These are phyloP conservation scores for Leccinum uliginosum DNA, from an alignment of 768 basidiomycete species.

Conservation along the genomic window DNA sequence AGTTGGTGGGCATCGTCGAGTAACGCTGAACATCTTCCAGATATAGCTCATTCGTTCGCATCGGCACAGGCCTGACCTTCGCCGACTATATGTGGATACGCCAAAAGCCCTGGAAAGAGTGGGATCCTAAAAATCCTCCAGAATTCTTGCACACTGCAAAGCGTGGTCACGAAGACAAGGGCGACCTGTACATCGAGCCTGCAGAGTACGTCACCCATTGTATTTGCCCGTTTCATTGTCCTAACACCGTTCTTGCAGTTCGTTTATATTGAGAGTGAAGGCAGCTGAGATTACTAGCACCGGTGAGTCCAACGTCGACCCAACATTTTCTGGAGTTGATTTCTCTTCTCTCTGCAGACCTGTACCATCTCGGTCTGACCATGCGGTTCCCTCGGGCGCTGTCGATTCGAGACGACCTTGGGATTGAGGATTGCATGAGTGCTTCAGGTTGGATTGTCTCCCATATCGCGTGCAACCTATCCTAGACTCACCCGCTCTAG, in stretches of 20 bases:
- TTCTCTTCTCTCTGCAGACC: constrained; percentile 42
- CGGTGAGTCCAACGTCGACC: constrained; percentile 41
- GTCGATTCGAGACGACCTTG: constrained; percentile 74
- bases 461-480: not conserved
- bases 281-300: constrained; percentile 84
- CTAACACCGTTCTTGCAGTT: constrained; percentile 43
- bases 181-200: constrained; percentile 88
- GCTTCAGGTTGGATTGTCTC: constrained; percentile 48
- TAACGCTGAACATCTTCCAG: constrained; percentile 34
- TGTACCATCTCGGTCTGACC: constrained; percentile 81
- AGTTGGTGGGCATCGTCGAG: not conserved
- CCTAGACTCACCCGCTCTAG: constrained; percentile 30
- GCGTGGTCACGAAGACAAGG: constrained; percentile 69
- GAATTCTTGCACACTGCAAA: constrained; percentile 61
- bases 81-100: constrained; percentile 85
- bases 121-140: constrained; percentile 72
- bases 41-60: constrained; percentile 83
- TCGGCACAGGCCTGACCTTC: constrained; percentile 85
- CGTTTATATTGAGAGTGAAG: constrained; percentile 91
- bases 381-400: constrained; percentile 93
- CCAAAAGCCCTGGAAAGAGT: constrained; percentile 76
- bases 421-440: constrained; percentile 66
- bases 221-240: not conserved
- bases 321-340: not conserved
- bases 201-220: constrained; percentile 55